Evolutionary conservation across 805 yeast genomes (phyloP), one percentile per base, ranked within the genome.

Genomic region (Tetrapisispora fleetii): DNA sequence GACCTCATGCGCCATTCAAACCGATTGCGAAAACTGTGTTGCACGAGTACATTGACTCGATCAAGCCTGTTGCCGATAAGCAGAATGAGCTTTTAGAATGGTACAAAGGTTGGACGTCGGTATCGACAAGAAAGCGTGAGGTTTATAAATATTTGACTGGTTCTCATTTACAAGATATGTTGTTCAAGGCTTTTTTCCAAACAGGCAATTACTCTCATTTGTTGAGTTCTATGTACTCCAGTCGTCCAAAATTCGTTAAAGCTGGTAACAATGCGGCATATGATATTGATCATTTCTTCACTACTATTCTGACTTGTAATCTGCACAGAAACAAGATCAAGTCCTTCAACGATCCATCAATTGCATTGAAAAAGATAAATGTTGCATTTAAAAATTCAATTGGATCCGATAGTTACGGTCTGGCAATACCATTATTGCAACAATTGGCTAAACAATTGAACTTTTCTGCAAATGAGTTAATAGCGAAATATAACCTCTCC

Each of bases 1-100:
- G 58, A 4, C 72, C 75, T 21, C 53, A 63, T 19, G 52, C 49
- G 0, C 63, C 71, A 21, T 64, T 69, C 40, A 50, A 46, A 17
- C 62, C 64, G 8, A 63, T 67, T 14, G 55, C 68, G 7, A 56
- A 53, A 22, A 38, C 46, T 19, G 58, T 60, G 4, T 49, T 69
- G 8, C 52, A 49, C 7, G 55, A 59, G 16, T 54, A 63, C 38
- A 58, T 69, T 35, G 47, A 53, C 19, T 42, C 58, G 5, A 52
- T 62, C 2, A 47, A 47, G 5, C 50, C 53, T 14, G 3, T 17
- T 19, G 3, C 21, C 16, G 32, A 27, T 5, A 51, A 50, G 10
- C 50, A 59, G 3, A 51, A 52, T 14, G 63, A 59, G 19, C 46
- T 63, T 43, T 44, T 52, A 9, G 49, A 51, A 16, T 57, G 64